Evolutionary conservation across 164 flowering plant genomes (phyloP).

Genomic region (Vitis amurensis): DNA sequence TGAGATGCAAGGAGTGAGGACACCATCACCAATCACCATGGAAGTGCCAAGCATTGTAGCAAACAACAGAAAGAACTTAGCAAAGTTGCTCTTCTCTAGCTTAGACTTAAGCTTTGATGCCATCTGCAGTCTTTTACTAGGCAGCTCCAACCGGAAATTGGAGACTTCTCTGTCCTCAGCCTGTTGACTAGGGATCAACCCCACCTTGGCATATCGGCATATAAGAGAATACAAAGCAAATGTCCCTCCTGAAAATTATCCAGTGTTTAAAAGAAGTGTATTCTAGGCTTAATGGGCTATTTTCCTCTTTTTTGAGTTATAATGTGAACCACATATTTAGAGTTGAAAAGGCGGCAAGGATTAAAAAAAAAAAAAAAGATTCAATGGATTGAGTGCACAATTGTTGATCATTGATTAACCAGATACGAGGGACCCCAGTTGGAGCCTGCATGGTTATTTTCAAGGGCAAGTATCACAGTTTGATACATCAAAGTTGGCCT

Average conservation of each 20-base stretch:
- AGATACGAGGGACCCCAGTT: no score
- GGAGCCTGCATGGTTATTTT: no score
- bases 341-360: no score
- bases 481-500: no score
- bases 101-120: conserved; percentile 31
- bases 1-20: conserved; percentile 57
- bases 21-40: conserved; percentile 57
- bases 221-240: conserved; percentile 63
- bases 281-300: no score
- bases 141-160: conserved; percentile 37
- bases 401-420: no score
- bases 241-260: conserved; percentile 43
- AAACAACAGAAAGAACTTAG: conserved; percentile 36
- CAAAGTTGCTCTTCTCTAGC: conserved; percentile 36
- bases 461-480: no score
- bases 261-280: not conserved
- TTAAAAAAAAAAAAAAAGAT: no score
- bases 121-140: conserved; percentile 22
- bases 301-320: no score
- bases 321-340: no score
- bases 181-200: conserved; percentile 53
- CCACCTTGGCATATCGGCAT: conserved; percentile 58
- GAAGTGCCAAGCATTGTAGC: conserved; percentile 57
- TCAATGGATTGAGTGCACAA: no score
- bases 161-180: conserved; percentile 52